Evolutionary conservation across 257 asterid species (phyloP), one percentile per base, ranked within the genome.

Genomic region (Echites panduratus): DNA sequence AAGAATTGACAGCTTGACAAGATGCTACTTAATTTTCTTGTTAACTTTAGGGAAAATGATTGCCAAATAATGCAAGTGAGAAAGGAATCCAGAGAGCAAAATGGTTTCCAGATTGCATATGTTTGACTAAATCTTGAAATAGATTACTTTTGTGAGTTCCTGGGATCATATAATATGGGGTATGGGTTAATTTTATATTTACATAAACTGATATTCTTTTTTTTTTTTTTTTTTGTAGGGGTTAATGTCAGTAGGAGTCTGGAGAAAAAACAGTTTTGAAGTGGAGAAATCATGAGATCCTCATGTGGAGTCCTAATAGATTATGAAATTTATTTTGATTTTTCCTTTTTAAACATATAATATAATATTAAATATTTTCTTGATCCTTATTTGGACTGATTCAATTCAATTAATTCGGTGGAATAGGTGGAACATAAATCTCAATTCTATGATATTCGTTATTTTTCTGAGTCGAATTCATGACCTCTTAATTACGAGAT

Each of bases 1-100:
- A 79, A 74, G 78, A 79, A 74, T 75, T 74, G 86, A 80, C 82
- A 73, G 70, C 70, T 65, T 38, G 79, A 76, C 66, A 66, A 68
- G 80, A 77, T 70, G 74, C 62, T 49, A 54, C 9, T 48, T 45
- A 56, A 71, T 19, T 66, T 71, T 16, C 45, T 24, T 41, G 47
- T 66, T 27, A 68, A 24, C 70, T 75, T 81, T 38, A 73, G 9
- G 41, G 35, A 47, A 53, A 72, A 76, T 47, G 19, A 78, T 48
- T 78, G 77, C 79, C 75, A 54, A 72, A 78, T 75, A 61, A 68
- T 75, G 19, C 17, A 75, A 72, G 69, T 76, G 77, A 65, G 79
- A 70, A 75, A 70, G 73, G 77, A 45, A 64, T 73, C 74, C 50
- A 70, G 9, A 22, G 41, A 75, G 22, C n/a, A 71, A 72, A 29